Conservation (phyloP, 495 filamentous ascomycete species). For the Xylaria sp. region DNA sequence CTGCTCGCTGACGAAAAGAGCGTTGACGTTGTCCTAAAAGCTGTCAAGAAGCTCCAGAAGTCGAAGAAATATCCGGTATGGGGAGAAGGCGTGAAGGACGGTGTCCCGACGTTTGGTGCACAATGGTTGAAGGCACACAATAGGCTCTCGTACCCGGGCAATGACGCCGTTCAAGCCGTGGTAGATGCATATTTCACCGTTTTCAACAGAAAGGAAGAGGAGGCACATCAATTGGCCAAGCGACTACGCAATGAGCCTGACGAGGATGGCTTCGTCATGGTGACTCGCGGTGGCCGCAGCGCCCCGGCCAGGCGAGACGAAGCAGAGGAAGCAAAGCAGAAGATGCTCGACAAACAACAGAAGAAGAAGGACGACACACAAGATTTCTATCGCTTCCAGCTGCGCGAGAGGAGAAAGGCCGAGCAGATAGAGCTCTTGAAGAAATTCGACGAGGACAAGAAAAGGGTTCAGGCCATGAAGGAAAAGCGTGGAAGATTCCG, state of each 20-base stretch:
- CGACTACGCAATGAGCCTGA: slow-evolving; percentile 77
- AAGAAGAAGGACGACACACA: slow-evolving; percentile 69
- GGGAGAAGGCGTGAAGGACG: slow-evolving; percentile 66
- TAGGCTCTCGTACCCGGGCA: slow-evolving; percentile 70
- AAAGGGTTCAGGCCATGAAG: slow-evolving; percentile 65
- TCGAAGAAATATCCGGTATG: slow-evolving; percentile 63
- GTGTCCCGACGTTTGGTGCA: slow-evolving; percentile 64
- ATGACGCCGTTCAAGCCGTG: slow-evolving; percentile 65
- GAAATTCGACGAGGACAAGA: slow-evolving; percentile 70
- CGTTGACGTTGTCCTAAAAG: slow-evolving; percentile 74
- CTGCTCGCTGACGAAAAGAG: slow-evolving; percentile 82
- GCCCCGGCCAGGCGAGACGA: slow-evolving; percentile 79
- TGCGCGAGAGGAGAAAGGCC: slow-evolving; percentile 85
- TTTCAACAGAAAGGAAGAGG: slow-evolving; percentile 71
- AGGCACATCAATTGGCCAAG: slow-evolving; percentile 67
- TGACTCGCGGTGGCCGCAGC: slow-evolving; percentile 76
- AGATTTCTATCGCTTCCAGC: slow-evolving; percentile 95
- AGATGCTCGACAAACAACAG: slow-evolving; percentile 73
- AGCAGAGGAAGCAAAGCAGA: slow-evolving; percentile 71
- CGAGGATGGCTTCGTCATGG: slow-evolving; percentile 94
- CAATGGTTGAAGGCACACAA: slow-evolving; percentile 70
- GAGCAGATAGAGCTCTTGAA: slow-evolving; percentile 71
- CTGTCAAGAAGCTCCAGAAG: slow-evolving; percentile 67
- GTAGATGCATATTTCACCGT: slow-evolving; percentile 83
- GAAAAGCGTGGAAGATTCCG: slow-evolving; percentile 65